A percentile compares a stretch with the other conserved stretches of the same genome.
These are phyloP conservation scores for Ascochyta pisi DNA, from an alignment of 2,329 filamentous ascomycete genomes.

Conservation along the genomic window DNA sequence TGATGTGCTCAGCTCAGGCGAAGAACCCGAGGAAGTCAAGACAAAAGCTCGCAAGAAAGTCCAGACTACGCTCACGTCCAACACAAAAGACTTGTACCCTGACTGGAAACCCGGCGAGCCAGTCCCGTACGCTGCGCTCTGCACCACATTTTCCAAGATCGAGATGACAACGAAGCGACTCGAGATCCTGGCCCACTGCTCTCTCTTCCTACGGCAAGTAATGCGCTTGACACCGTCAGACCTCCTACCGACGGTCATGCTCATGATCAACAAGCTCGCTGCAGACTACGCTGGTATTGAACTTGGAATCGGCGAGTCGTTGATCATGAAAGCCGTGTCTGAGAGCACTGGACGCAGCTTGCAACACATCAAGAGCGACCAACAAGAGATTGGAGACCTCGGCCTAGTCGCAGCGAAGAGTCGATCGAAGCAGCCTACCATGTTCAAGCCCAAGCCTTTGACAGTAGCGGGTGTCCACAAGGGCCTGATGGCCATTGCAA, in stretches of 20 bases:
- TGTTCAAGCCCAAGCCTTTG: slow-evolving; percentile 96
- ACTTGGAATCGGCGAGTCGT: slow-evolving; percentile 94
- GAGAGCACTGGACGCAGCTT: slow-evolving; percentile 90
- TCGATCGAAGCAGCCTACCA: slow-evolving; percentile 91
- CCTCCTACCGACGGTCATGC: slow-evolving; percentile 82
- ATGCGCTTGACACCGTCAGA: slow-evolving; percentile 87
- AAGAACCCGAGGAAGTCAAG: slow-evolving; percentile 72
- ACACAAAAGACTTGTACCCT: slow-evolving; percentile 81
- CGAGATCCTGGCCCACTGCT: slow-evolving; percentile 86
- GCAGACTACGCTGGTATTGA: slow-evolving; percentile 97
- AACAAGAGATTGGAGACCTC: slow-evolving; percentile 94
- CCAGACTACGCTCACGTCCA: slow-evolving; percentile 74
- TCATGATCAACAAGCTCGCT: slow-evolving; percentile 98
- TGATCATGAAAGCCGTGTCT: slow-evolving; percentile 98
- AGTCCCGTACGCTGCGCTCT: slow-evolving; percentile 93
- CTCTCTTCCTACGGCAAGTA: slow-evolving; percentile 92
- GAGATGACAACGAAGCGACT: slow-evolving; percentile 94
- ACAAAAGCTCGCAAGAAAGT: slow-evolving; percentile 81
- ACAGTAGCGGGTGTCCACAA: slow-evolving; percentile 88
- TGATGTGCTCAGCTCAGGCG: slow-evolving; percentile 60
- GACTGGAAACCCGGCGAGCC: slow-evolving; percentile 91
- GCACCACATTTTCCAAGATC: slow-evolving; percentile 90
- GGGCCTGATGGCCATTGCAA: slow-evolving; percentile 87
- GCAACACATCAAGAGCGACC: slow-evolving; percentile 89
- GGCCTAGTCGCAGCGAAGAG: slow-evolving; percentile 95